phyloP scores from a whole-genome alignment of 2,329 filamentous ascomycete genomes.

The Stylonectria norvegica region DNA sequence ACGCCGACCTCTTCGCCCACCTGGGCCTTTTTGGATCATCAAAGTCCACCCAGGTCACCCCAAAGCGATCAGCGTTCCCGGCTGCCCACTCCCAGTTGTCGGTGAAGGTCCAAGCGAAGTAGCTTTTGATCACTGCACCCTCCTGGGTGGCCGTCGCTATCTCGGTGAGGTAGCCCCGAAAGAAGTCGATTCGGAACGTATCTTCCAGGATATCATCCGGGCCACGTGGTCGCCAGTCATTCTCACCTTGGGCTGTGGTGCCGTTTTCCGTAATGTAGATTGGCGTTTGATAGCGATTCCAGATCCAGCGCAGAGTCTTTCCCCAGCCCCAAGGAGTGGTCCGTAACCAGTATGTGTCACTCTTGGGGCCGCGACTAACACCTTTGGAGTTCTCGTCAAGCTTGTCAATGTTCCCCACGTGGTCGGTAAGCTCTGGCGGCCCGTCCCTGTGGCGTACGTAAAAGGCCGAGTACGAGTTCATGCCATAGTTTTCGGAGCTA shows the following conservation, averaged over 20 bases:
- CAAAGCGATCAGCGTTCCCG: slow-evolving; percentile 39
- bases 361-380: slow-evolving; percentile 33
- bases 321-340: slow-evolving; percentile 37
- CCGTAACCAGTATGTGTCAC: slow-evolving; percentile 39
- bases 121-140: slow-evolving; percentile 37
- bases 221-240: slow-evolving; percentile 29
- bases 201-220: slow-evolving; percentile 36
- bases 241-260: slow-evolving; percentile 38
- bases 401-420: slow-evolving; percentile 38
- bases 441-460: slow-evolving; percentile 34
- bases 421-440: slow-evolving; percentile 37
- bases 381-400: slow-evolving; percentile 34
- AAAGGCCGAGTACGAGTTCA: slow-evolving; percentile 43
- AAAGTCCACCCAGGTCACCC: slow-evolving; percentile 40
- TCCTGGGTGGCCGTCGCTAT: slow-evolving; percentile 36
- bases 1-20: slow-evolving; percentile 23
- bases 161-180: slow-evolving; percentile 36
- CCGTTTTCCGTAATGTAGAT: slow-evolving; percentile 44
- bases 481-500: slow-evolving; percentile 39
- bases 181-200: slow-evolving; percentile 37
- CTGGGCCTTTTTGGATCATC: slow-evolving; percentile 12
- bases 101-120: slow-evolving; percentile 41
- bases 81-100: slow-evolving; percentile 46
- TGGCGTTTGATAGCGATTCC: slow-evolving; percentile 37
- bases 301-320: slow-evolving; percentile 40